Conservation (phyloP, 2,329 filamentous ascomycete species). For the Epichloe brachyelytri region DNA sequence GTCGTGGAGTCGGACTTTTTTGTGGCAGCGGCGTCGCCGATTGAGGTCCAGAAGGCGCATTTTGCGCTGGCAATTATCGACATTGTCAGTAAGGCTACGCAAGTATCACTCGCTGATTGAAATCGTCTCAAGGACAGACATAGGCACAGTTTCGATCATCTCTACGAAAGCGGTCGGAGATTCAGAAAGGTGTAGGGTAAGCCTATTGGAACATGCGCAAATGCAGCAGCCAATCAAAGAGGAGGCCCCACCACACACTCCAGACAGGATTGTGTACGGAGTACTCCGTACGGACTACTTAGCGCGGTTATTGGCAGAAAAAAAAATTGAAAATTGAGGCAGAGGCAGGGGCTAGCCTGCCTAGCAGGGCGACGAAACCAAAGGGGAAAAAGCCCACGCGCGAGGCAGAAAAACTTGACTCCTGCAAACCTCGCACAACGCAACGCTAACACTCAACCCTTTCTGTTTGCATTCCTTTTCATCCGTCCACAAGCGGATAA, state of each 20-base stretch:
- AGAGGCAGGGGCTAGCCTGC: slow-evolving; percentile 7
- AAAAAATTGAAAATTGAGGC: slow-evolving; percentile 8
- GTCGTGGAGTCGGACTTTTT: too few relatives aligned
- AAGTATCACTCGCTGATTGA: too few relatives aligned
- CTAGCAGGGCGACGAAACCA: not conserved
- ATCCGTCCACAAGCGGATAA: slow-evolving; percentile 12
- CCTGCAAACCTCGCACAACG: slow-evolving; percentile 11
- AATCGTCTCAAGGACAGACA: too few relatives aligned
- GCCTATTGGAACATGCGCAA: not conserved
- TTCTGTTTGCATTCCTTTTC: slow-evolving; percentile 15
- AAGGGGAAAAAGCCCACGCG: slow-evolving; percentile 11
- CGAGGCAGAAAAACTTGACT: slow-evolving; percentile 11
- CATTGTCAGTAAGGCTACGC: too few relatives aligned
- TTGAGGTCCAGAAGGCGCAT: too few relatives aligned
- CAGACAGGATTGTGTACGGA: too few relatives aligned
- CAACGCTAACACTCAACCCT: slow-evolving; percentile 5
- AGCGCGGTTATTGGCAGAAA: slow-evolving; percentile 8
- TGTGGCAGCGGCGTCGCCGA: too few relatives aligned
- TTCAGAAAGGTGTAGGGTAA: slow-evolving; percentile 1
- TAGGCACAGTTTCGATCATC: too few relatives aligned
- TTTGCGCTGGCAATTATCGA: too few relatives aligned
- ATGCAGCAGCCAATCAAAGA: slow-evolving; percentile 3
- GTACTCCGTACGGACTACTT: not conserved
- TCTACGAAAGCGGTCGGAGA: not conserved
- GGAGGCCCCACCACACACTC: not conserved